Base-by-base conservation (phyloP, 805 yeast genomes). In the Starmerella vaccinii region DNA sequence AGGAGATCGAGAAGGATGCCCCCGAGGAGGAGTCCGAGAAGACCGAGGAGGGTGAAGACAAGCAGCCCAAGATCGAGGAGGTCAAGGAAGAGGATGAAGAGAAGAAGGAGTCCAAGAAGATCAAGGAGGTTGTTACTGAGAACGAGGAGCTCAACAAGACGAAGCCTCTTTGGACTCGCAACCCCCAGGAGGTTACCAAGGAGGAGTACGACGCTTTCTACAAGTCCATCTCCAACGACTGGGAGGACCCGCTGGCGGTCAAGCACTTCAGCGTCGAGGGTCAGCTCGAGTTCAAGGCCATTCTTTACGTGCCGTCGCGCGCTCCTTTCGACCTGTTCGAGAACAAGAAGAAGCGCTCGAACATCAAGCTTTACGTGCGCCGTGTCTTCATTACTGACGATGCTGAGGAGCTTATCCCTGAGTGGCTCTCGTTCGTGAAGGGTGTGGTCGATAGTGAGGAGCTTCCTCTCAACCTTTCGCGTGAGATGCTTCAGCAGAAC, bases 391-490 rank as follows among this genome's bases (percentile, higher is more conserved):
- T 92, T 73, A 92, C 98, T 59, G 99, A 92, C 68, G 99, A 92
- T 66, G 97, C 97, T 68, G 98, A 94, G 73, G 97, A 92, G 71
- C 83, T 92, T 67, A 88, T 92, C 61, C 99, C 99, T 70, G 97
- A 92, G 73, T 92, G 98, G 98, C 81, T 92, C 70, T 76, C 88
- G 51, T 92, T 92, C 73, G 86, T 92, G 66, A 89, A 78, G 76
- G 99, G 99, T 82, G 99, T 92, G 72, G 99, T 92, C 59, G 99
- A 92, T 77, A 87, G 97, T 63, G 97, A 92, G 78, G 99, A 92
- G 75, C 79, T 92, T 73, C 99, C 99, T 73, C 83, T 92, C 74
- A 92, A 92, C 90, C 80, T 92, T 76, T 92, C 98, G 65, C 90
- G 99, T 85, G 99, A 92, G 77, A 84, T 94, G 84, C 81, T 92